A percentile compares a stretch with the other conserved stretches of the same genome.
Conservation (phyloP, 345 rosid genomes). For the Euphorbia pulcherrima region DNA sequence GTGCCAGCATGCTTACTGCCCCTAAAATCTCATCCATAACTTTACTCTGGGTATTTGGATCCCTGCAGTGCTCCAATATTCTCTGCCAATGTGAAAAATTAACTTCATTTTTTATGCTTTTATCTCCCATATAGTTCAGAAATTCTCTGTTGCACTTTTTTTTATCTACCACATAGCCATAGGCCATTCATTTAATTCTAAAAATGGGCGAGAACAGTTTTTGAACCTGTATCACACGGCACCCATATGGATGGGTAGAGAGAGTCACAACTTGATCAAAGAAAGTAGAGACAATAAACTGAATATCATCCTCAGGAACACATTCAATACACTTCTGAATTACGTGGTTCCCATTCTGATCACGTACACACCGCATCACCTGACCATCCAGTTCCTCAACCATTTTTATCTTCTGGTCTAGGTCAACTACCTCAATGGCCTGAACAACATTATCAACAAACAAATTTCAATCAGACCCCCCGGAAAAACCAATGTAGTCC, state of each 20-base stretch:
- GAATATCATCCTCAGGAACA: conserved; percentile 76
- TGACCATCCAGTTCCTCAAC: conserved; percentile 89
- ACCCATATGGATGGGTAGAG: conserved; percentile 91
- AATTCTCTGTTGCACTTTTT: neutral
- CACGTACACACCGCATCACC: conserved; percentile 89
- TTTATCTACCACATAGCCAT: neutral
- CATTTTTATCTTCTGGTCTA: conserved; percentile 83
- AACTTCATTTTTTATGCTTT: too few species aligned
- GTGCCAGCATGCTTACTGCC: conserved; percentile 90
- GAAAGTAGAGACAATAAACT: conserved; percentile 72
- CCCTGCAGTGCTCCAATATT: conserved; percentile 80
- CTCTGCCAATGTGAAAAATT: conserved; percentile 42
- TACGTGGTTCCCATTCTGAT: conserved; percentile 97
- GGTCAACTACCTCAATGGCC: conserved; percentile 91
- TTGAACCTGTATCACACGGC: conserved; percentile 93
- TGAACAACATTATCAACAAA: conserved; percentile 15
- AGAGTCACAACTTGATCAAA: conserved; percentile 80
- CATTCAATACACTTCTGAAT: conserved; percentile 96
- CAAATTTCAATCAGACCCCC: neutral
- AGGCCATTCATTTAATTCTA: neutral
- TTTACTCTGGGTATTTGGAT: conserved; percentile 60
- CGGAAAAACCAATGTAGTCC: neutral
- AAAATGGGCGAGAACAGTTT: neutral
- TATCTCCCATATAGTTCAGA: neutral
- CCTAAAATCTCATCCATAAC: conserved; percentile 81